These are phyloP conservation scores for Aphanomyces stellatus DNA, from an alignment of 352 stramenopile genomes.

Conservation along the genomic window DNA sequence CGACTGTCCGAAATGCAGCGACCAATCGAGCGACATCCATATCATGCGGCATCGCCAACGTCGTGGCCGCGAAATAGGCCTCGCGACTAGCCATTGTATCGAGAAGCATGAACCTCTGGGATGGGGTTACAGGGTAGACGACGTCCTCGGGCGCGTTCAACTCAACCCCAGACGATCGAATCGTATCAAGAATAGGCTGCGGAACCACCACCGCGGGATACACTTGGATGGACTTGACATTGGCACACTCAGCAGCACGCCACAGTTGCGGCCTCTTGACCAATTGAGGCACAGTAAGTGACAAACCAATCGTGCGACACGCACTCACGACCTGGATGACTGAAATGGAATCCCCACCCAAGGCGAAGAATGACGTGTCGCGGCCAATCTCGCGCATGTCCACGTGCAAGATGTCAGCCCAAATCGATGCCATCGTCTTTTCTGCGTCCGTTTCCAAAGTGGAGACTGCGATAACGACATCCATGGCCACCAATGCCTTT, in stretches of 20 bases:
- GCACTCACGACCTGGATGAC: neutral
- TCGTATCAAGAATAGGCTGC: neutral
- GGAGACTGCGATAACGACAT: constrained; percentile 38
- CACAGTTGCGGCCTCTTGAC: neutral
- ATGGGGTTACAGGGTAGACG: neutral
- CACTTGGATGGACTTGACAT: neutral
- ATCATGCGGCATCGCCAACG: neutral
- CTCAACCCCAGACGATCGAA: neutral
- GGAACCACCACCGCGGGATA: neutral
- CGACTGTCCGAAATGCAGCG: neutral
- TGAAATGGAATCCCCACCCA: constrained; percentile 45
- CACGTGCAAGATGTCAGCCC: constrained; percentile 56
- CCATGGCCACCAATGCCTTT: constrained; percentile 83
- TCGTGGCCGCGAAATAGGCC: neutral
- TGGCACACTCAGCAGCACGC: neutral
- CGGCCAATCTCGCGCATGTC: constrained; percentile 45
- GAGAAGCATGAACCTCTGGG: neutral
- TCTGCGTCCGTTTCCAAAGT: constrained; percentile 51
- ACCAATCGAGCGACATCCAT: neutral
- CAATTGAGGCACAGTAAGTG: neutral
- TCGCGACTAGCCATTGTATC: neutral
- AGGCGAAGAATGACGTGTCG: constrained; percentile 67
- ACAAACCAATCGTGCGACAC: neutral
- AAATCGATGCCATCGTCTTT: constrained; percentile 46
- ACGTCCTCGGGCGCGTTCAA: neutral